A percentile compares a stretch with the other conserved stretches of the same genome.
phyloP scores from a whole-genome alignment of 1,284 basidiomycete species.

The Moniliella sp. region DNA sequence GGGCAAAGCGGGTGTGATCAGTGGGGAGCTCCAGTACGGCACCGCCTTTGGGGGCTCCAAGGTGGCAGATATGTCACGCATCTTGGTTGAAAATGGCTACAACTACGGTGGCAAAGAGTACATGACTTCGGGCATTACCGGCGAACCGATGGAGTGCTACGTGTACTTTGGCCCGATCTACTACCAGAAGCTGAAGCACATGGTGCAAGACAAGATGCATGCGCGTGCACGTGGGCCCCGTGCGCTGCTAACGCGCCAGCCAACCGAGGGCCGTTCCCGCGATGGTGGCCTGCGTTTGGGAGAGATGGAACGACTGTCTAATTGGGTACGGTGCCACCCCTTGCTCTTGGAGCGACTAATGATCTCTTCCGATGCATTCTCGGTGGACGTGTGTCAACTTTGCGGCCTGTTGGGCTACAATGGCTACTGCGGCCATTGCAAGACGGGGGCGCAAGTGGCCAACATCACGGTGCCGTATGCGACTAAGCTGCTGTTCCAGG shows the following conservation, averaged over 20 bases:
- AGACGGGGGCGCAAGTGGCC: constrained; percentile 81
- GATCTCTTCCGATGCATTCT: constrained; percentile 76
- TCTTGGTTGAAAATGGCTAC: constrained; percentile 84
- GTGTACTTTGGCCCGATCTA: constrained; percentile 97
- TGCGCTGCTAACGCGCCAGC: constrained; percentile 86
- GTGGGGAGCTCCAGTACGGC: constrained; percentile 68
- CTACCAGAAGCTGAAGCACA: constrained; percentile 46
- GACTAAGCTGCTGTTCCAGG: constrained; percentile 86
- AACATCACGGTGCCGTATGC: constrained; percentile 95
- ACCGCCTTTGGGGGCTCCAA: constrained; percentile 91
- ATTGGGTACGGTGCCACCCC: constrained; percentile 17
- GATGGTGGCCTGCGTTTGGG: constrained; percentile 90
- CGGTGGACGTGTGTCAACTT: constrained; percentile 79
- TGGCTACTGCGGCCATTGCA: constrained; percentile 44
- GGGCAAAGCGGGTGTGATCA: constrained; percentile 56
- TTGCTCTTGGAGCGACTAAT: constrained; percentile 83
- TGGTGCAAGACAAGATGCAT: constrained; percentile 98
- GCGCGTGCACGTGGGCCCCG: constrained; percentile 65
- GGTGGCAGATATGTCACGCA: constrained; percentile 93
- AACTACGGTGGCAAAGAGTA: constrained; percentile 94
- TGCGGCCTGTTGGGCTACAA: constrained; percentile 83
- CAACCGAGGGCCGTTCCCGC: constrained; percentile 87
- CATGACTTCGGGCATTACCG: constrained; percentile 90
- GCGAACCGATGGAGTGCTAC: constrained; percentile 82
- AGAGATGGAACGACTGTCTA: constrained; percentile 84